Base-by-base conservation (phyloP, 2,329 filamentous ascomycete genomes). In the Microcera coccophila region DNA sequence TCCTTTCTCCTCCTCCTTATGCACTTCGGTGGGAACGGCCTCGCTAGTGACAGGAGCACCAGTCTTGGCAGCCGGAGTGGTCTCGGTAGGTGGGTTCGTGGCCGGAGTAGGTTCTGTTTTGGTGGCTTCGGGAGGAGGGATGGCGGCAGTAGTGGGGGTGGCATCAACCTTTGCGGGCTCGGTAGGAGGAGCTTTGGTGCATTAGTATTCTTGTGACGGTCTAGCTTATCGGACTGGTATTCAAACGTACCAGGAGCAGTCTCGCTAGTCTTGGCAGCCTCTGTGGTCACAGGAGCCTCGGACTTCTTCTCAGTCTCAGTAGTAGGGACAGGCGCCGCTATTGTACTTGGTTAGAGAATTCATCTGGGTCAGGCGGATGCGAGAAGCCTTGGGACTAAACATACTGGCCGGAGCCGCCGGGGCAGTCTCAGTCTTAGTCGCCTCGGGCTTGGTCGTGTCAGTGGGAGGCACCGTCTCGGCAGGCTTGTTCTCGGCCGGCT, bases 391-490 rank as follows among this genome's bases (percentile, higher is more conserved):
- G 31, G 37, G 44, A 18, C 29, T 46, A 29, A 45, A 60, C 60
- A 38, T 58, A 64, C 61, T 51, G 35, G 58, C 59, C 5, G 61
- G 59, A 31, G 55, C 59, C 29, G 64, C 49, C 24, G 60, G 55
- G 16, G 60, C 50, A 33, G 58, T 55, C 8, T 67, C 64, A 5
- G 66, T 63, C 59, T 64, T 67, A 42, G 64, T 61, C 9, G 63
- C 52, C 42, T 62, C 63, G n/a, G 59, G 47, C 20, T 57, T 47
- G 9, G 55, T 50, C 21, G 51, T 43, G 9, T 54, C 48, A 32
- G 57, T 50, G 21, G 51, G 44, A 5, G 59, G 49, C 39, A 57
- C 53, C 36, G 48, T 40, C 36, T 51, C 52, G n/a, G n/a, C n/a
- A n/a, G n/a, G n/a, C n/a, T n/a, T n/a, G n/a, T n/a, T n/a, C n/a